Evolutionary conservation across 805 yeast genomes (phyloP), one percentile per base, ranked within the genome.

Genomic region (Sugiyamaella mastotermitis): DNA sequence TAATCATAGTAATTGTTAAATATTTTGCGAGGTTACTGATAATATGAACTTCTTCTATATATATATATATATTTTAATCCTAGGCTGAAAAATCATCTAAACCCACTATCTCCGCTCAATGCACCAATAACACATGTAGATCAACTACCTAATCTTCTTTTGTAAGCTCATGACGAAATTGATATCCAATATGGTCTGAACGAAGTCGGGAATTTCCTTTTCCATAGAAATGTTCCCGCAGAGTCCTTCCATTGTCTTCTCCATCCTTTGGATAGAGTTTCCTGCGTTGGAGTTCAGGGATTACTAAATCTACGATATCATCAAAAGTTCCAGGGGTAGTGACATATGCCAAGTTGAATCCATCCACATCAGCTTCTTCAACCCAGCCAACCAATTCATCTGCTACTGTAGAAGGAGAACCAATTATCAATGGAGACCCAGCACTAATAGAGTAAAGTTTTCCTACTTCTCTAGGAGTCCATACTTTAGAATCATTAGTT

Each of bases 371-470:
- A 15, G 64, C 55, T 20, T 57, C 50, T 11, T 59, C 60, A 4
- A 62, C 64, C 63, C 67, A 68, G 31, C 50, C 41, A 33, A 65
- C 66, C 15, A 67, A 52, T 41, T 57, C 59, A 40, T 67, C 67
- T 5, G 68, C 71, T 15, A 67, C 65, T 35, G 60, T 58, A 10
- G 42, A 35, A 2, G 66, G 55, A 5, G 62, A 57, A 1, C 72
- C 71, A 30, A 49, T 50, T 23, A 57, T 46, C 5, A 56, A 52
- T 14, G 48, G 42, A 11, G 51, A 48, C 21, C 35, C 19, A 3
- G 47, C 50, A 13, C 66, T 65, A 18, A 58, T 41, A 11, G 62
- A 57, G 14, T 58, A 57, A 25, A 53, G 53, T 11, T 58, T 48
- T 15, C 65, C 64, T 32, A 55, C 40, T 19, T 42, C 43, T 11